Percentiles rank a stretch among this genome's conserved stretches.
phyloP scores from a whole-genome alignment of 2,329 filamentous ascomycete genomes.

The Seiridium cupressi region DNA sequence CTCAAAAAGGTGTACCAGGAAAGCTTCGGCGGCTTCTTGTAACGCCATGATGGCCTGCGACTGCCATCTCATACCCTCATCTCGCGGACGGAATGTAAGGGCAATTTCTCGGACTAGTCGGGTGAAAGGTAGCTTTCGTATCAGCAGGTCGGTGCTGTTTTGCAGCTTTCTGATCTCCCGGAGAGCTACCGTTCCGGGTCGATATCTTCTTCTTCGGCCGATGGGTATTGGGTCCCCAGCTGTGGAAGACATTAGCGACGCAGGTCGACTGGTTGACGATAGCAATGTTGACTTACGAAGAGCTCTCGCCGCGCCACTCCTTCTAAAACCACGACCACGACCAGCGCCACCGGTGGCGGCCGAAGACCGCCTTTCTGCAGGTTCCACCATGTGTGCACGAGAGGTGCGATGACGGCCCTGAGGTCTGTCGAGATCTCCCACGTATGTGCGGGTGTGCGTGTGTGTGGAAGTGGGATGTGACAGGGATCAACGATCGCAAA shows the following conservation, averaged over 20 bases:
- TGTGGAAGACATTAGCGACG: constrained; percentile 33
- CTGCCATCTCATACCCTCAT: constrained; percentile 85
- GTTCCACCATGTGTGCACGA: not conserved
- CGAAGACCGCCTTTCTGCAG: not conserved
- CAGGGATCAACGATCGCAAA: not conserved
- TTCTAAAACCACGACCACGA: not conserved
- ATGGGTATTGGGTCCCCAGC: constrained; percentile 72
- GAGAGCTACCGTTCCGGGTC: constrained; percentile 80
- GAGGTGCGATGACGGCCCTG: not conserved
- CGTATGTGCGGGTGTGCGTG: not conserved
- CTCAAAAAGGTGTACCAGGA: constrained; percentile 94
- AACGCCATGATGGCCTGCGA: constrained; percentile 90
- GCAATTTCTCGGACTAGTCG: constrained; percentile 78
- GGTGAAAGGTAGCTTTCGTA: constrained; percentile 78
- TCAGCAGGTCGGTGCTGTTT: constrained; percentile 81
- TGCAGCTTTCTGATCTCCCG: constrained; percentile 92
- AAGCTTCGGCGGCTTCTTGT: constrained; percentile 95
- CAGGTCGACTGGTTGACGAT: constrained; percentile 3
- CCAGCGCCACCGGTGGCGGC: not conserved
- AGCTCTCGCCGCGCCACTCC: not conserved
- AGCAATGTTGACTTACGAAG: constrained; percentile 32
- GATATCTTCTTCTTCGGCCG: constrained; percentile 62
- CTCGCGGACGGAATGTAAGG: constrained; percentile 57
- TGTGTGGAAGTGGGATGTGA: not conserved
- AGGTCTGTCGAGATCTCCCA: not conserved